A percentile compares a stretch with the other conserved stretches of the same genome.
Conservation (phyloP, 2,329 filamentous ascomycete genomes). For the Paraphaeosphaeria minitans region DNA sequence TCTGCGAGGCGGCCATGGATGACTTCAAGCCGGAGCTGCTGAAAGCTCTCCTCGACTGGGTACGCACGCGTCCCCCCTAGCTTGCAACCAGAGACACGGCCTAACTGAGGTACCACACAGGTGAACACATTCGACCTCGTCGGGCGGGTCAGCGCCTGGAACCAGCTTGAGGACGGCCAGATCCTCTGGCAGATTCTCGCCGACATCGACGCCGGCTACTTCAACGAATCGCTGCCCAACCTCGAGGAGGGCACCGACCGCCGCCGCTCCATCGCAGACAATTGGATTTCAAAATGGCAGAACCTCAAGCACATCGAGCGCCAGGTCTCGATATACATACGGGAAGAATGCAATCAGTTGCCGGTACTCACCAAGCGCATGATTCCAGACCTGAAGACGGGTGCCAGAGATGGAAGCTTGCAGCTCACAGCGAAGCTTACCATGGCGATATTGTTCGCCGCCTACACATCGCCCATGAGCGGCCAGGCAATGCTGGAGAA, state of each 20-base stretch:
- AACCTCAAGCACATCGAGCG: conserved; percentile 59
- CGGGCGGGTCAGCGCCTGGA: conserved; percentile 46
- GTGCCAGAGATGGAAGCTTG: conserved; percentile 52
- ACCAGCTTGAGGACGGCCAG: conserved; percentile 54
- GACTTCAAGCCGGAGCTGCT: conserved; percentile 48
- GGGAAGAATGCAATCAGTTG: conserved; percentile 51
- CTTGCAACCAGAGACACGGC: neutral
- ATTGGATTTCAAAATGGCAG: conserved; percentile 60
- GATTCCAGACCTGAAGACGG: conserved; percentile 55
- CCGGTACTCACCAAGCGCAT: conserved; percentile 47
- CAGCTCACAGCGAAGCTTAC: conserved; percentile 51
- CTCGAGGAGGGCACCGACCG: conserved; percentile 49
- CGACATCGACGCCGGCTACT: conserved; percentile 55
- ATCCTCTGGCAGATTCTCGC: conserved; percentile 55
- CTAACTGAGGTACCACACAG: conserved; percentile 26
- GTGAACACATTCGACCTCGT: conserved; percentile 53
- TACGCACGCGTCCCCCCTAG: conserved; percentile 20
- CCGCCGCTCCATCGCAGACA: conserved; percentile 45
- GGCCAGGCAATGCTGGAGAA: conserved; percentile 55
- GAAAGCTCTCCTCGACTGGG: conserved; percentile 48
- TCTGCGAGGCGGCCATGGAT: conserved; percentile 35
- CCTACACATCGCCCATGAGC: conserved; percentile 54
- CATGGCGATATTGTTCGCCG: conserved; percentile 55
- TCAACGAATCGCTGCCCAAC: conserved; percentile 53
- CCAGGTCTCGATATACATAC: conserved; percentile 55